Conservation (phyloP, 2,329 filamentous ascomycete species). For the Colletotrichum tamarilloi region DNA sequence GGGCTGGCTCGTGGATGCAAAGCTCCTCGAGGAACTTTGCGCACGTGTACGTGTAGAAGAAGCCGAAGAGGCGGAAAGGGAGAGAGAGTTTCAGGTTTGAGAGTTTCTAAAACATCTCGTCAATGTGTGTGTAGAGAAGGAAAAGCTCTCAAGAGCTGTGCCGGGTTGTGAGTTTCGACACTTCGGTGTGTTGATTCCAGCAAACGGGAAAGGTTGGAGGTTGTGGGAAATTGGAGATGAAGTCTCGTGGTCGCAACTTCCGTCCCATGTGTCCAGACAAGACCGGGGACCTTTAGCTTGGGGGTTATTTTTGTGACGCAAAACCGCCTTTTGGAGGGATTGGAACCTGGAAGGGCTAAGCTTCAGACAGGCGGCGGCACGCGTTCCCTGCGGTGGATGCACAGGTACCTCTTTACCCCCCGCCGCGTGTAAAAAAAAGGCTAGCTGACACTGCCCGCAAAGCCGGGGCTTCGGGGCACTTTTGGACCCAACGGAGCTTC, state of each 20-base stretch:
- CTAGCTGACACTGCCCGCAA: conserved; percentile 7
- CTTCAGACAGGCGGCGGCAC: conserved; percentile 10
- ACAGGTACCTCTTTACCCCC: background rate
- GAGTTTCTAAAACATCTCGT: conserved; percentile 23
- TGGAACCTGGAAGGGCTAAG: conserved; percentile 14
- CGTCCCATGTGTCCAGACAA: conserved; percentile 26
- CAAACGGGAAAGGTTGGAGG: background rate
- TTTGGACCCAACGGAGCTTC: background rate
- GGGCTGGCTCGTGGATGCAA: conserved; percentile 25
- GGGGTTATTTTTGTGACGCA: conserved; percentile 30
- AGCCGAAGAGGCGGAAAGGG: background rate
- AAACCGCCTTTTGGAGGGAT: background rate
- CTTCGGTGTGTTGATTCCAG: background rate
- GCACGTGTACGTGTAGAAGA: background rate
- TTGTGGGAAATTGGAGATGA: conserved; percentile 1
- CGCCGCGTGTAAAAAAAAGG: background rate
- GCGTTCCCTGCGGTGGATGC: background rate
- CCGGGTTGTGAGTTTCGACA: background rate
- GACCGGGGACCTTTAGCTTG: background rate
- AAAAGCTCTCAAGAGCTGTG: conserved; percentile 2
- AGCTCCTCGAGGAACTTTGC: conserved; percentile 3
- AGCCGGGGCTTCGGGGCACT: background rate
- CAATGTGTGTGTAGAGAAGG: background rate
- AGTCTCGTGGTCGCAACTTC: conserved; percentile 33
- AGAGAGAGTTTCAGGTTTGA: background rate